phyloP scores from a whole-genome alignment of 2,329 filamentous ascomycete species.

The Cyphellophora europaea region DNA sequence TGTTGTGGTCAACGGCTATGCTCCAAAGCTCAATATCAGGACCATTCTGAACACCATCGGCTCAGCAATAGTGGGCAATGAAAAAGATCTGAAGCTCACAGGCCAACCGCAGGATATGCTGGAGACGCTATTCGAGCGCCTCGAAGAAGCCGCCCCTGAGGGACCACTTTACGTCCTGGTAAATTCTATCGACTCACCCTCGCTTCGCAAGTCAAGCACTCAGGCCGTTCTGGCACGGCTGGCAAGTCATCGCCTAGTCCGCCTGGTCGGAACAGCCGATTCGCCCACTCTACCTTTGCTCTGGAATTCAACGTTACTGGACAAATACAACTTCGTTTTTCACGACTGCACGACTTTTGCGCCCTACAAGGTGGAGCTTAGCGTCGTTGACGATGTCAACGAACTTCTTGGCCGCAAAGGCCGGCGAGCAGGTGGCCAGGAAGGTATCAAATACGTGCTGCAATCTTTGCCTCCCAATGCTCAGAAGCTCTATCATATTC shows the following conservation, averaged over 20 bases:
- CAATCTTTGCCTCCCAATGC: slow-evolving; percentile 89
- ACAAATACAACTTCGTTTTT: slow-evolving; percentile 76
- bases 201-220: slow-evolving; percentile 60
- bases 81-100: slow-evolving; percentile 39
- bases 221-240: slow-evolving; percentile 70
- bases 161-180: slow-evolving; percentile 58
- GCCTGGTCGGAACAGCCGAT: slow-evolving; percentile 72
- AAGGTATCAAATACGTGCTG: slow-evolving; percentile 85
- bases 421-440: slow-evolving; percentile 72
- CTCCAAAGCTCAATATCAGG: slow-evolving; percentile 33
- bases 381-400: slow-evolving; percentile 84
- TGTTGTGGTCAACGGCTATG: slow-evolving; percentile 80
- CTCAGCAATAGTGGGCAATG: slow-evolving; percentile 42
- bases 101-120: slow-evolving; percentile 62
- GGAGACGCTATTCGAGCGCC: slow-evolving; percentile 52
- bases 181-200: slow-evolving; percentile 75
- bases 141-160: slow-evolving; percentile 39
- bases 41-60: slow-evolving; percentile 51
- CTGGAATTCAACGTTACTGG: slow-evolving; percentile 80
- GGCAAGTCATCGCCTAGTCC: slow-evolving; percentile 62
- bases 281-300: slow-evolving; percentile 78
- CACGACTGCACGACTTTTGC: slow-evolving; percentile 91
- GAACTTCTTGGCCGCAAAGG: slow-evolving; percentile 74
- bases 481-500: slow-evolving; percentile 70
- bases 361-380: slow-evolving; percentile 62